Conservation (phyloP, 805 yeast species). For the Wickerhamomyces queroliae region DNA sequence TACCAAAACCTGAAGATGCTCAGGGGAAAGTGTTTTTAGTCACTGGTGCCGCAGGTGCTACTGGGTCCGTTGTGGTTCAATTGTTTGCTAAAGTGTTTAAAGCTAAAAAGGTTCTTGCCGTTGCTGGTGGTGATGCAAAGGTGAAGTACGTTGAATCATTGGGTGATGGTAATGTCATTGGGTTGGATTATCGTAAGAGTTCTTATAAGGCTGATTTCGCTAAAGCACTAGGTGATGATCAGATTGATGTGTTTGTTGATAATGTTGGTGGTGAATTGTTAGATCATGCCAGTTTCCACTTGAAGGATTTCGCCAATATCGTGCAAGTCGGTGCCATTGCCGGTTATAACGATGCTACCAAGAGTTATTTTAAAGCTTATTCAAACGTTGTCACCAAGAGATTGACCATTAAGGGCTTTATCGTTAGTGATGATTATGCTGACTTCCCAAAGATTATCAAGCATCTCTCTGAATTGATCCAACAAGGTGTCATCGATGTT, state of each 20-base stretch:
- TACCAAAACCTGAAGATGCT: constrained; percentile 29
- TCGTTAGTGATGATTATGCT: constrained; percentile 37
- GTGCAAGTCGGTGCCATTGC: constrained; percentile 63
- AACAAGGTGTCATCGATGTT: constrained; percentile 35
- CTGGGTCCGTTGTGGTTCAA: constrained; percentile 57
- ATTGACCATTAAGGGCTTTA: constrained; percentile 46
- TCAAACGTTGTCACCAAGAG: constrained; percentile 41
- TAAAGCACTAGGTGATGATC: constrained; percentile 39
- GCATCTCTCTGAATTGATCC: constrained; percentile 30
- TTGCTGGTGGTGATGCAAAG: constrained; percentile 56
- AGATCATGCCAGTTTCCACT: constrained; percentile 32
- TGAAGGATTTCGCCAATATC: constrained; percentile 37
- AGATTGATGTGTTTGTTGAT: constrained; percentile 51
- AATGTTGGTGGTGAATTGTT: constrained; percentile 60
- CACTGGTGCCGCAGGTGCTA: constrained; percentile 72
- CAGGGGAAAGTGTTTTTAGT: constrained; percentile 41
- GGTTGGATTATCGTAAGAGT: constrained; percentile 46
- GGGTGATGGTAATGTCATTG: constrained; percentile 42
- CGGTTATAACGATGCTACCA: constrained; percentile 42
- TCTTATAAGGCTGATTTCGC: constrained; percentile 29
- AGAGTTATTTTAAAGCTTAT: constrained; percentile 34
- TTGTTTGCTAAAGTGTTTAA: constrained; percentile 46
- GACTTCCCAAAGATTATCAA: constrained; percentile 32
- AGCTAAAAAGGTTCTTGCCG: constrained; percentile 52
- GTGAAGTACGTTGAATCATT: constrained; percentile 45